Base-by-base conservation (phyloP, 2,329 filamentous ascomycete genomes). In the Fusarium falciforme region DNA sequence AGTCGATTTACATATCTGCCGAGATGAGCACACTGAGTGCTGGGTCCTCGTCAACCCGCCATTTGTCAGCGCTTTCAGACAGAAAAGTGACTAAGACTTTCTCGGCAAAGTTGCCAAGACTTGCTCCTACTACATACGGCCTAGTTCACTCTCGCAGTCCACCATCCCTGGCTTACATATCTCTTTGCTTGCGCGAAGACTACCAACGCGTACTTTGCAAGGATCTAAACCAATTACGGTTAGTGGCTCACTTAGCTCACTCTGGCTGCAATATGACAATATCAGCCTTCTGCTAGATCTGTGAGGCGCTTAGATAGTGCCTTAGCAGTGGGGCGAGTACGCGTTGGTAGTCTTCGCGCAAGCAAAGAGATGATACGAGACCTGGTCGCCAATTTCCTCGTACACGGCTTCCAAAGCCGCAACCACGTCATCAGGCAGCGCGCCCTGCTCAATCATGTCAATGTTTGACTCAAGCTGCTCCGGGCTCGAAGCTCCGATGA, bases 391-490 rank as follows among this genome's bases (percentile, higher is more conserved):
- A 70, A 62, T 68, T 59, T 74, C 72, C 7, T 44, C 55, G 11
- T 73, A 73, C 1, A 79, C 42, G 3, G 65, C 72, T 2, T 77
- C 66, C 33, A 82, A 57, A 54, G 79, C 76, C 1, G 64, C 54
- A 7, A 76, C 77, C 1, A 85, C 66, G 47, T 83, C 83, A 2
- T 78, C 70, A 1, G 85, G 84, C 57, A 86, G 74, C 12, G 84
- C 81, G 0, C 85, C 85, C n/a, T 80, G 72, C 27, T 84, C 83
- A 33, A 85, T 66, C 25, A 75, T 73, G 22, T 78, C 78, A 2
- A 85, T 61, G 49, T 81, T 85, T 14, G 67, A 58, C 25, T 81
- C 70, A 0, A 86, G 76, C 75, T 85, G 84, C 5, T 78, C 74
- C 6, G 71, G 20, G 14, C 75, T 85, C 4, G 80, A 82, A 0